Percentiles rank a stretch among this genome's conserved stretches.
Conservation (phyloP, 2,329 filamentous ascomycete species). For the Byssochlamys sp. region DNA sequence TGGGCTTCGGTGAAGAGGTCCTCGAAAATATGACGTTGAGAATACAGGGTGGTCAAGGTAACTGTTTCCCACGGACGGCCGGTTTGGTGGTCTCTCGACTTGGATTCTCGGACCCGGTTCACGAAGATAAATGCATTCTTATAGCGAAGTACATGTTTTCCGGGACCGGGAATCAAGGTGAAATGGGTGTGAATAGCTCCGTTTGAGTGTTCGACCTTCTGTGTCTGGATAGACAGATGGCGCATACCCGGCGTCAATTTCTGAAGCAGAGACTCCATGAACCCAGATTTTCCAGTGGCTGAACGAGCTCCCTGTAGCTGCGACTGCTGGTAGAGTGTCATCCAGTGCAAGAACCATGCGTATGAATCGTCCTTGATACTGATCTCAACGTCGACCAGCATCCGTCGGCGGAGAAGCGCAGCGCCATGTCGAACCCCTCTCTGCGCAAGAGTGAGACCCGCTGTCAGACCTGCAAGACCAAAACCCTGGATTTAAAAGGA, state of each 20-base stretch:
- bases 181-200: constrained; percentile 71
- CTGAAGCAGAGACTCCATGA: constrained; percentile 46
- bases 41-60: constrained; percentile 81
- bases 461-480: constrained; percentile 80
- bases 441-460: constrained; percentile 69
- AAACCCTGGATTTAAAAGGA: constrained; percentile 50
- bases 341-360: constrained; percentile 88
- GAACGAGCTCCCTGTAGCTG: constrained; percentile 48
- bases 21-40: constrained; percentile 80
- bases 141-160: constrained; percentile 78
- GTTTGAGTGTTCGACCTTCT: constrained; percentile 52
- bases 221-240: constrained; percentile 56
- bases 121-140: constrained; percentile 79
- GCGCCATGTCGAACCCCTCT: constrained; percentile 63
- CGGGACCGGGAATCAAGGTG: constrained; percentile 80
- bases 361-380: constrained; percentile 89
- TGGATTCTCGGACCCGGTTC: constrained; percentile 73
- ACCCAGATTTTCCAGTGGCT: constrained; percentile 28
- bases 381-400: constrained; percentile 93
- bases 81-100: constrained; percentile 65
- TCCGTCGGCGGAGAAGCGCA: constrained; percentile 66
- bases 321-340: constrained; percentile 66
- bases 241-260: constrained; percentile 52
- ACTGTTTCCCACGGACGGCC: constrained; percentile 91
- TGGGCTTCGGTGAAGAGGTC: constrained; percentile 83